Evolutionary conservation across 2,329 filamentous ascomycete genomes (phyloP).

Genomic region (Geosmithia morbida): DNA sequence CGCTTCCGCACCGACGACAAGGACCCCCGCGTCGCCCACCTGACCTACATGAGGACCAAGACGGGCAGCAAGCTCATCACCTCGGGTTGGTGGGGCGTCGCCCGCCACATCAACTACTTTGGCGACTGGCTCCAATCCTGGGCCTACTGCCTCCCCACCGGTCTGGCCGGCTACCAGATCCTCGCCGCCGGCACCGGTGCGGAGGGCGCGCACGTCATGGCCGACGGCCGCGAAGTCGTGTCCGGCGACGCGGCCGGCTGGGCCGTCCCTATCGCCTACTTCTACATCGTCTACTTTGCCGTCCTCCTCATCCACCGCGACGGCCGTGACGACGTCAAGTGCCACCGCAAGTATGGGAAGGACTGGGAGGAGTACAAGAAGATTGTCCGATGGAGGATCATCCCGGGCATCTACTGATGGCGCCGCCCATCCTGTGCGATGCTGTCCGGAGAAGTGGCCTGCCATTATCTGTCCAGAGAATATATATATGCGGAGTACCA

Average conservation of each 20-base stretch:
- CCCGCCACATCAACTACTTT: conserved; percentile 90
- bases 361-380: conserved; percentile 86
- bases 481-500: no score
- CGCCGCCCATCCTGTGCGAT: no score
- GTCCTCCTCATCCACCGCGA: conserved; percentile 77
- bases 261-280: conserved; percentile 84
- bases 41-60: conserved; percentile 76
- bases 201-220: conserved; percentile 39
- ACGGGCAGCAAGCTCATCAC: conserved; percentile 68
- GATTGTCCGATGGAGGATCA: conserved; percentile 65
- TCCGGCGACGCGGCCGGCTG: conserved; percentile 64
- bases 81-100: conserved; percentile 85
- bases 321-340: conserved; percentile 80
- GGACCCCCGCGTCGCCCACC: conserved; percentile 63
- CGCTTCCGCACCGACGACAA: conserved; percentile 76
- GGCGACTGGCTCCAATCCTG: conserved; percentile 92
- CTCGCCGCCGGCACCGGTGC: conserved; percentile 36
- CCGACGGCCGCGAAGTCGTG: conserved; percentile 49
- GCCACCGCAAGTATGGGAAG: conserved; percentile 75
- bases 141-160: conserved; percentile 80
- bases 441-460: no score
- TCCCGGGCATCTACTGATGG: conserved; percentile 73
- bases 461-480: no score
- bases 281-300: conserved; percentile 87
- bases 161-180: conserved; percentile 68